Evolutionary conservation across 176 grass and related monocot genomes (phyloP), one percentile per base, ranked within the genome.

Genomic region (Ananas comosus): DNA sequence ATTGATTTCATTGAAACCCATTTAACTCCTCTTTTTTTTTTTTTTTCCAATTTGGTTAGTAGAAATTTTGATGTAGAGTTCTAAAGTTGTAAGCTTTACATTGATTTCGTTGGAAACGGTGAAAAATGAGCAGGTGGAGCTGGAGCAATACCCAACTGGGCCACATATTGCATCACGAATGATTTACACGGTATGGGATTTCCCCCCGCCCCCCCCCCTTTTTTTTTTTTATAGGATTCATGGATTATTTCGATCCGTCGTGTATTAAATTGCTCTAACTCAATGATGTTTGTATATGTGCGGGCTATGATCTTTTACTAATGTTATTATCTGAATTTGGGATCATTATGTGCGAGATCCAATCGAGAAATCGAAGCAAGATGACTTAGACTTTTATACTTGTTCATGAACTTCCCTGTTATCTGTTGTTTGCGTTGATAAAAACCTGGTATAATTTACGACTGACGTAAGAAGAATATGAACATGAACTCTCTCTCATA

Each of bases 111-210:
- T 17, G 7, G 27, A 54, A 50, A 71, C 19, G 10, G 70, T 61
- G 49, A 65, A 66, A 49, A 18, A 22, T 65, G 59, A 73, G 71
- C 74, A 97, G 89, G 74, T 92, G 61, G 93, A 90, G 67, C 81
- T 97, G 89, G 93, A 97, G 77, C 93, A 97, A 72, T 97, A 97
- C 21, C 84, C 89, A 7, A 97, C 93, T 69, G 86, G 93, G 63
- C 72, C 89, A 47, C 93, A 92, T 76, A 97, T 97, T 68, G 93
- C 93, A 42, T 97, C 93, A 29, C 80, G 89, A 71, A 82, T 97
- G 93, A 82, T 92, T 13, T 97, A 85, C 77, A 97, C 82, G 83
- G 93, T 92, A 83, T 66, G 54, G 56, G 28, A 28, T 28, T 25
- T 25, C 7, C 7, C n/a, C n/a, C n/a, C n/a, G n/a, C n/a, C n/a